Evolutionary conservation across 2,329 filamentous ascomycete species (phyloP).

Genomic region (Annulohypoxylon truncatum): DNA sequence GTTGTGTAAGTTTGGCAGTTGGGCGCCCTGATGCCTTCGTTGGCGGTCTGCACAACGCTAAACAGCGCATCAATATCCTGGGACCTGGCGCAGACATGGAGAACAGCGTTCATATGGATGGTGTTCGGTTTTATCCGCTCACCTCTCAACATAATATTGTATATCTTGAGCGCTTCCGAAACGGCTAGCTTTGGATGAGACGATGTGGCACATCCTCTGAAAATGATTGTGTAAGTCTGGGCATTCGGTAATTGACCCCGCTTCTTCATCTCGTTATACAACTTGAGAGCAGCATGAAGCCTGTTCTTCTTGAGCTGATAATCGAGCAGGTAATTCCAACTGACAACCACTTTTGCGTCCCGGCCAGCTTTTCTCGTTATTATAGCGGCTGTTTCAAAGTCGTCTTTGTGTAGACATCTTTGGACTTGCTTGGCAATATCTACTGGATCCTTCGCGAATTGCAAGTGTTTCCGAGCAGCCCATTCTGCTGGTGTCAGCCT

Average conservation of each 20-base stretch:
- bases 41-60: constrained; percentile 77
- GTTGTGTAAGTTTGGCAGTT: constrained; percentile 82
- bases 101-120: constrained; percentile 88
- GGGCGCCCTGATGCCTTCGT: constrained; percentile 71
- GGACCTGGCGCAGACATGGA: constrained; percentile 82
- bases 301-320: constrained; percentile 72
- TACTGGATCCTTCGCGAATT: constrained; percentile 75
- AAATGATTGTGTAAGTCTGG: constrained; percentile 85
- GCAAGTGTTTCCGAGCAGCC: constrained; percentile 66
- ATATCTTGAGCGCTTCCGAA: constrained; percentile 77
- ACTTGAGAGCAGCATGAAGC: constrained; percentile 75
- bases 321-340: constrained; percentile 89
- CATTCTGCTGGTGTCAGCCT: constrained; percentile 49
- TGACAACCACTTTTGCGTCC: constrained; percentile 72
- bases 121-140: constrained; percentile 76
- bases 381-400: constrained; percentile 74
- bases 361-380: constrained; percentile 77
- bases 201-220: constrained; percentile 77
- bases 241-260: constrained; percentile 81
- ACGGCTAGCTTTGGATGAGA: constrained; percentile 70
- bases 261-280: constrained; percentile 99
- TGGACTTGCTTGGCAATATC: constrained; percentile 77
- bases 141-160: constrained; percentile 76
- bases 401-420: constrained; percentile 67
- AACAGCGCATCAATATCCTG: constrained; percentile 84